Conservation (phyloP, 768 basidiomycete genomes). For the Serendipita indica region DNA sequence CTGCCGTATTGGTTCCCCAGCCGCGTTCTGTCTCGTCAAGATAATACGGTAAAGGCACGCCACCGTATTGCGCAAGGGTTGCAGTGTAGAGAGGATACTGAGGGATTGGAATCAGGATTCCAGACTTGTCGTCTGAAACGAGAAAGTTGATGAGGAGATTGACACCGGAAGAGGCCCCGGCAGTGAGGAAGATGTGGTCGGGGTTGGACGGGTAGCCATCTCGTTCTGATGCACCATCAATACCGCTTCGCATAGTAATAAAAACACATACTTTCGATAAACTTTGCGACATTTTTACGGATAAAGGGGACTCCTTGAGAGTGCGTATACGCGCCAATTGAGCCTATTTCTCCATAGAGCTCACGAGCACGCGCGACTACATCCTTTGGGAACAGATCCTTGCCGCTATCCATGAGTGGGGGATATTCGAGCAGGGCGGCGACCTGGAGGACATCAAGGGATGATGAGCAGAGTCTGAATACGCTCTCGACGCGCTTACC, state of each 20-base stretch:
- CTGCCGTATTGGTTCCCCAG: constrained; percentile 67
- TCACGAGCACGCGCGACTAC: constrained; percentile 70
- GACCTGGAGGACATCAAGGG: constrained; percentile 35
- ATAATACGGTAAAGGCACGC: constrained; percentile 74
- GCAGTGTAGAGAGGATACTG: constrained; percentile 98
- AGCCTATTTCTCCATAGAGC: constrained; percentile 74
- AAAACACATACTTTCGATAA: constrained; percentile 56
- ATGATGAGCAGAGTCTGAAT: neutral
- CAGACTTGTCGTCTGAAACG: constrained; percentile 48
- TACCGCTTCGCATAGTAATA: neutral
- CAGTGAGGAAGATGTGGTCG: constrained; percentile 83
- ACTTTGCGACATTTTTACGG: constrained; percentile 73
- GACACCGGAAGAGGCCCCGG: constrained; percentile 91
- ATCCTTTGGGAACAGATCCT: constrained; percentile 69
- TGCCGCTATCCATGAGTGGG: constrained; percentile 48
- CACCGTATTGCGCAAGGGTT: constrained; percentile 70
- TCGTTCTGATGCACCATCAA: constrained; percentile 39
- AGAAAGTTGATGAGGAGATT: constrained; percentile 70
- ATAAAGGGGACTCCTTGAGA: constrained; percentile 86
- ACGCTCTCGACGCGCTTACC: constrained; percentile 30
- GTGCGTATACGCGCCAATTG: constrained; percentile 89
- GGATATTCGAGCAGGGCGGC: constrained; percentile 90
- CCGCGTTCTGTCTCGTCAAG: constrained; percentile 57
- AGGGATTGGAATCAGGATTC: constrained; percentile 89
- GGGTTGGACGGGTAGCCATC: constrained; percentile 79